Base-by-base conservation (phyloP, 2,329 filamentous ascomycete genomes). In the Colletotrichum shisoi region DNA sequence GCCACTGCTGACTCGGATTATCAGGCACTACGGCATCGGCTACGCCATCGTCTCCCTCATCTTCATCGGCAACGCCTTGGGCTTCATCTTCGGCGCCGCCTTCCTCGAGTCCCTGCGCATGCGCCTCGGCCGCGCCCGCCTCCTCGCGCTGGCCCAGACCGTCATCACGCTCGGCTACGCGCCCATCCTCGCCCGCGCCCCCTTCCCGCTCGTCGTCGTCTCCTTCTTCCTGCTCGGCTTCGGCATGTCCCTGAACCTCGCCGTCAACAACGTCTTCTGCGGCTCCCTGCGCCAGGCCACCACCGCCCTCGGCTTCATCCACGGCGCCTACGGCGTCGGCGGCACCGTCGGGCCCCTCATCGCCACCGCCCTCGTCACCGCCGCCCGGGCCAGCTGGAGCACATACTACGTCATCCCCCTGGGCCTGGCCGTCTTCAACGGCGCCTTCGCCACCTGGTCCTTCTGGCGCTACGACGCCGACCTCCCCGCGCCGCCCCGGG, bases 21-120 rank as follows among this genome's bases (percentile, higher is more conserved):
- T 8, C 7, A 87, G 84, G 51, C 76, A 91, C 72, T 96, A 94
- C 74, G 71, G 83, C 65, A 92, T 95, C 63, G 89, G 89, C 48
- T 94, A 95, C 75, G 90, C 88, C 2, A 78, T 92, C 9, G 91
- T 95, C 3, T 94, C 92, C 2, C 81, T 94, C 44, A 91, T 96
- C 73, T 96, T 95, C 79, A 85, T 95, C 37, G 86, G 89, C 51
- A 91, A 91, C 71, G 91, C 92, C 0, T 70, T 89, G 4, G 92
- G 92, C 17, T 96, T 93, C 79, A 88, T 96, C 73, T 76, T 84
- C 13, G 89, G 90, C 1, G 92, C 92, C 1, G 85, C 89, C 44
- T 82, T 90, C 69, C 84, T 90, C n/a, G 89, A 93, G 72, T 76
- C 79, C 1, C 79, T 93, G 4, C 83, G 89, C 61, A 78, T 79